Evolutionary conservation across 495 filamentous ascomycete species (phyloP).

Genomic region (Filosporella fistucella): DNA sequence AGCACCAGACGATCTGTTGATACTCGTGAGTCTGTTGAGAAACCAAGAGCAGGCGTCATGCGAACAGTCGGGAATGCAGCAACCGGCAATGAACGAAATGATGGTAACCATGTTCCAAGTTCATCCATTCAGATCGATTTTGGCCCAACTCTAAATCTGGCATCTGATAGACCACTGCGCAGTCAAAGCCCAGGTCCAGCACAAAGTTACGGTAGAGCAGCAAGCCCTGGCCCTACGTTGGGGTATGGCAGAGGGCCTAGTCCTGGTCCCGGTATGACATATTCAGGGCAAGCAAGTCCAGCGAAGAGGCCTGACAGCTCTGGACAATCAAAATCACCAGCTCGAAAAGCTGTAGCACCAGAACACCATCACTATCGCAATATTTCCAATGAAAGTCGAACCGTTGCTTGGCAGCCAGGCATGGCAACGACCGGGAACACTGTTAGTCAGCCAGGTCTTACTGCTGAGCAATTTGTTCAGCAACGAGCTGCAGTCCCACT

Average conservation of each 20-base stretch:
- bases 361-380: constrained; percentile 36
- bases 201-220: constrained; percentile 7
- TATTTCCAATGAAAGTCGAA: constrained; percentile 40
- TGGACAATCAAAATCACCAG: constrained; percentile 12
- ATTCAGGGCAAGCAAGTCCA: background rate
- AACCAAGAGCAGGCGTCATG: constrained; percentile 75
- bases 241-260: background rate
- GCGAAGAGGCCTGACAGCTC: constrained; percentile 7
- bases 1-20: constrained; percentile 65
- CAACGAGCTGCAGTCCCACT: constrained; percentile 63
- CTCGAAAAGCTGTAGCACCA: constrained; percentile 24
- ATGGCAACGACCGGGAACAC: constrained; percentile 37
- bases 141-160: constrained; percentile 74
- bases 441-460: constrained; percentile 18
- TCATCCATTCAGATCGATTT: constrained; percentile 65
- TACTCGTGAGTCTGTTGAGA: constrained; percentile 56
- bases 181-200: constrained; percentile 17
- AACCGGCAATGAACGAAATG: background rate
- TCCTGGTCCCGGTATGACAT: background rate
- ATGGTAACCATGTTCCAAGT: background rate
- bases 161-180: constrained; percentile 24
- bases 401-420: constrained; percentile 77
- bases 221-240: constrained; percentile 16
- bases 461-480: constrained; percentile 82
- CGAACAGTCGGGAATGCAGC: constrained; percentile 63